Conservation (phyloP, 495 filamentous ascomycete species). For the Xylaria longipes region DNA sequence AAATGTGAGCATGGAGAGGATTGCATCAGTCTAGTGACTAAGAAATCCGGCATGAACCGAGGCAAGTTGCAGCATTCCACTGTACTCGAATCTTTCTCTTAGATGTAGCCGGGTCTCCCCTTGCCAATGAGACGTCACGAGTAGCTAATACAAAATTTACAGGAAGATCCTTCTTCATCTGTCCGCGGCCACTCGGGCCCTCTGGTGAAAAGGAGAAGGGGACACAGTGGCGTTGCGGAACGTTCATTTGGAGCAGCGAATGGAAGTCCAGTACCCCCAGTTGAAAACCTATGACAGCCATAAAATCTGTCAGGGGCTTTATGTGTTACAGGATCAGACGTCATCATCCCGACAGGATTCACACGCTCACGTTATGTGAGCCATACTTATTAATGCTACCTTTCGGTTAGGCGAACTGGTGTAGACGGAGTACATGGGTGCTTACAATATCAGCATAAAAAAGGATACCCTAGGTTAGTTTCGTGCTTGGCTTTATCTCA, state of each 20-base stretch:
- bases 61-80: conserved; percentile 42
- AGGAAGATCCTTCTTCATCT: conserved; percentile 89
- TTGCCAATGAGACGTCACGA: background rate
- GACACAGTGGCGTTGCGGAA: conserved; percentile 83
- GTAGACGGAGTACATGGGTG: background rate
- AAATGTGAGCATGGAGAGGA: conserved; percentile 88
- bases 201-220: conserved; percentile 81
- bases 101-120: background rate
- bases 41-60: conserved; percentile 84
- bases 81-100: background rate
- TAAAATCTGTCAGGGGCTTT: background rate
- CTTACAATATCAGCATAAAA: background rate
- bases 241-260: conserved; percentile 91
- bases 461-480: conserved; percentile 5
- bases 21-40: conserved; percentile 80
- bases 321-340: background rate
- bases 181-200: conserved; percentile 79
- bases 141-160: background rate
- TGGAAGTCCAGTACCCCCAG: conserved; percentile 57
- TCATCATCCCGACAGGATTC: background rate
- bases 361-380: background rate
- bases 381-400: background rate
- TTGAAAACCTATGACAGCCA: background rate
- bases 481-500: background rate
- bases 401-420: background rate